Conservation (phyloP, 2,329 filamentous ascomycete genomes). For the Cryphonectria radicalis region DNA sequence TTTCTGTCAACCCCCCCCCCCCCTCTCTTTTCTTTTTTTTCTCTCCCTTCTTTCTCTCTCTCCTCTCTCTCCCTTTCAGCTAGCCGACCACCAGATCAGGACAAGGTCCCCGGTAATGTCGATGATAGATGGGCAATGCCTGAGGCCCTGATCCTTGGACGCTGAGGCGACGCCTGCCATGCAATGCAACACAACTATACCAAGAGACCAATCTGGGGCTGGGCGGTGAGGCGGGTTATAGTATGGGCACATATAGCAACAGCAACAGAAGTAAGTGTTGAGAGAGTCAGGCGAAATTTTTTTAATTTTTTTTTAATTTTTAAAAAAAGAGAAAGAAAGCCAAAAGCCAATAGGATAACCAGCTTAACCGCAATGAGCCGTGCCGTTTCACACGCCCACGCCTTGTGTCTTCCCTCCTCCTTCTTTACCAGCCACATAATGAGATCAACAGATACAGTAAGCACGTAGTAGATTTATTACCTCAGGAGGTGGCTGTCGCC, state of each 20-base stretch:
- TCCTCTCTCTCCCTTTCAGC: not conserved
- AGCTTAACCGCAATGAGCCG: not conserved
- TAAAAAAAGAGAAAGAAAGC: not conserved
- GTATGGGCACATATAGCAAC: not conserved
- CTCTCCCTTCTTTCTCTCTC: not conserved
- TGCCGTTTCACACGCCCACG: not conserved
- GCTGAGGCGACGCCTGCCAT: not conserved
- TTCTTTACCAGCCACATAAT: not conserved
- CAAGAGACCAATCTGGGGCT: not conserved
- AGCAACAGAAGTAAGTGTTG: not conserved
- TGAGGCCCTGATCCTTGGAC: not conserved
- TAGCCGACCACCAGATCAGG: not conserved
- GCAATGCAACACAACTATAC: not conserved
- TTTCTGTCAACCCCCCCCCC: not conserved
- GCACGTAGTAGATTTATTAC: not conserved
- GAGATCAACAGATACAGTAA: not conserved
- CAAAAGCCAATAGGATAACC: not conserved
- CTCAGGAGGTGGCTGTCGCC: not conserved
- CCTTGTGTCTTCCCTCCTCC: not conserved
- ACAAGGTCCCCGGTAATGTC: not conserved
- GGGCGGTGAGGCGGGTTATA: conserved; percentile 4
- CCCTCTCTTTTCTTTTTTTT: not conserved
- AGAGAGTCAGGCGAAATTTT: not conserved
- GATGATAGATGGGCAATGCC: not conserved
- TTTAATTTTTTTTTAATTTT: too few relatives aligned